phyloP scores from a whole-genome alignment of 2,329 filamentous ascomycete species.

The Iodosphaeria phyllophila region DNA sequence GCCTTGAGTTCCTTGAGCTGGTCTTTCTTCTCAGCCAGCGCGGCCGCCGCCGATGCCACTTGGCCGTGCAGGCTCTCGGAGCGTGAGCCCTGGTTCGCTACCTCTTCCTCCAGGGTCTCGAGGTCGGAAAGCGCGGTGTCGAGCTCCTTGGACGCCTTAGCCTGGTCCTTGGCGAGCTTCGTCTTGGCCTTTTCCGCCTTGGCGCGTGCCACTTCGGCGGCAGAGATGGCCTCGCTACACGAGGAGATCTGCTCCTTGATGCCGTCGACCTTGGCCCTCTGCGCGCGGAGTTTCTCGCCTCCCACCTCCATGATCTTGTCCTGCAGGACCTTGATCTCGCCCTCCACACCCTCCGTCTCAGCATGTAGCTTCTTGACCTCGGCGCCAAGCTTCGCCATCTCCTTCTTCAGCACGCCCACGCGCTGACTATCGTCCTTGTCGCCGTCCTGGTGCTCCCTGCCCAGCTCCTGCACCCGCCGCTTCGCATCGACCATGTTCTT shows the following conservation, averaged over 20 bases:
- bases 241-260: slow-evolving; percentile 72
- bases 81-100: slow-evolving; percentile 56
- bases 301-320: slow-evolving; percentile 98
- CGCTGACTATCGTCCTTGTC: slow-evolving; percentile 65
- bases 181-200: slow-evolving; percentile 85
- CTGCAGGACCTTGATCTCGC: slow-evolving; percentile 81
- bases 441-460: slow-evolving; percentile 62
- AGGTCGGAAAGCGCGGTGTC: slow-evolving; percentile 53
- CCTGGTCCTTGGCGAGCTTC: slow-evolving; percentile 72
- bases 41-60: slow-evolving; percentile 69
- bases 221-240: slow-evolving; percentile 65
- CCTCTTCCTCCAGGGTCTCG: slow-evolving; percentile 60
- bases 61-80: slow-evolving; percentile 53
- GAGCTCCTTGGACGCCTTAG: slow-evolving; percentile 64
- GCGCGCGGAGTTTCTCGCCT: slow-evolving; percentile 75
- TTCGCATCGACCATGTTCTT: slow-evolving; percentile 72
- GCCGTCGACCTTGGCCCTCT: slow-evolving; percentile 79
- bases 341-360: slow-evolving; percentile 79
- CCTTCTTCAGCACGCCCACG: slow-evolving; percentile 54
- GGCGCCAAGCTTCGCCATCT: slow-evolving; percentile 53
- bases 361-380: slow-evolving; percentile 64
- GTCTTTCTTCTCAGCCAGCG: slow-evolving; percentile 59
- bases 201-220: slow-evolving; percentile 68
- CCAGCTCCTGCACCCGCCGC: slow-evolving; percentile 70
- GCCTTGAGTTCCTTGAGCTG: slow-evolving; percentile 64